These are phyloP conservation scores for Acanthamoeba culbertsoni DNA, from an alignment of 208 protist genomes.

Conservation along the genomic window DNA sequence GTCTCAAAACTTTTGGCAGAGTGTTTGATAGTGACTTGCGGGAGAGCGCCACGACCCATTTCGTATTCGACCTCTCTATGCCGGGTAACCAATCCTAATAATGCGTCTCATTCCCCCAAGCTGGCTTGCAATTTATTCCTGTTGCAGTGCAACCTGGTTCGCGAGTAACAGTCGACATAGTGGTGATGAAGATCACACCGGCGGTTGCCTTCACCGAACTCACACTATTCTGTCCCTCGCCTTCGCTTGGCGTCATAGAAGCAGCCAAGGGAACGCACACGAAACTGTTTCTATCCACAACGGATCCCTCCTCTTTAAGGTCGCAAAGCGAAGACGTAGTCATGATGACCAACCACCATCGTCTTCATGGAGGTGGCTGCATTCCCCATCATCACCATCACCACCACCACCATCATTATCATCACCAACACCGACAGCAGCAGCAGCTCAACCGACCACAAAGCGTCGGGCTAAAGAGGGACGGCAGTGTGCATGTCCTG, in stretches of 20 bases:
- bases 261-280: neutral
- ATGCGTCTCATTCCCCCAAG: neutral
- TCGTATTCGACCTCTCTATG: neutral
- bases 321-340: neutral
- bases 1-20: neutral
- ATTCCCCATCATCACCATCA: neutral
- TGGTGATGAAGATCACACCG: conserved; percentile 24
- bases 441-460: neutral
- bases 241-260: neutral
- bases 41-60: conserved; percentile 34
- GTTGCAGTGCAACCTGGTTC: neutral
- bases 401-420: neutral
- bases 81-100: neutral
- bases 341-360: neutral
- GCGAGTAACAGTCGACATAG: neutral
- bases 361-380: too few species aligned
- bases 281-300: neutral
- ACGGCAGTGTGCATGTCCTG: conserved; percentile 37
- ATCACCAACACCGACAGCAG: neutral
- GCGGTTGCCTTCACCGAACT: neutral
- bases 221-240: neutral
- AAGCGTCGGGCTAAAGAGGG: neutral
- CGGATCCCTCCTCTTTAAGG: neutral
- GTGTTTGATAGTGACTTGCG: conserved; percentile 18
- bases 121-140: neutral